A percentile compares a stretch with the other conserved stretches of the same genome.
Conservation (phyloP, 2,329 filamentous ascomycete genomes). For the Neonectria punicea region DNA sequence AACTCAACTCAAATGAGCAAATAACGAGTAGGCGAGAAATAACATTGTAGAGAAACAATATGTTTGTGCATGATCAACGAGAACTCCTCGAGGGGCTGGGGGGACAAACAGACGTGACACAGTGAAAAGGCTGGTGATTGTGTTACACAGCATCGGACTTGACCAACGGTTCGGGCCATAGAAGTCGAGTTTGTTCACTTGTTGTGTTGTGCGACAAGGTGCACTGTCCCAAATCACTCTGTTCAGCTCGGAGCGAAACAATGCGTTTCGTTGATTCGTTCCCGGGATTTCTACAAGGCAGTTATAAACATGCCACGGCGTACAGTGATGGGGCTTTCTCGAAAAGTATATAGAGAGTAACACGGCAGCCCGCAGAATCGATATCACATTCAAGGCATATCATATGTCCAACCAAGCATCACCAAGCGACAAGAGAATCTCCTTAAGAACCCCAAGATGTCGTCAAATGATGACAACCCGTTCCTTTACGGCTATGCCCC, state of each 20-base stretch:
- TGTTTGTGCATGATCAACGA: not conserved
- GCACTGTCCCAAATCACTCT: not conserved
- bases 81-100: not conserved
- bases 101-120: not conserved
- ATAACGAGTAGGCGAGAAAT: no score
- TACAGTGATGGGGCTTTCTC: not conserved
- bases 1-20: no score
- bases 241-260: not conserved
- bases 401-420: no score
- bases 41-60: no score
- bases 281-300: not conserved
- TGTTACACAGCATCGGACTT: not conserved
- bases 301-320: not conserved
- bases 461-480: not conserved
- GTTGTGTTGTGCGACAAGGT: not conserved
- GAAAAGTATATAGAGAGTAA: not conserved
- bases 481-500: not conserved
- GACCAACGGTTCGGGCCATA: not conserved
- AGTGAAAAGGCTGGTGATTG: not conserved
- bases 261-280: not conserved
- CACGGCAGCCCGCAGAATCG: not conserved
- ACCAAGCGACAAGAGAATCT: not conserved
- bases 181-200: not conserved
- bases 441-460: not conserved
- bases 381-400: not conserved